Conservation (phyloP, 73 alveolate genomes). For the Paramecium octaurelia region DNA sequence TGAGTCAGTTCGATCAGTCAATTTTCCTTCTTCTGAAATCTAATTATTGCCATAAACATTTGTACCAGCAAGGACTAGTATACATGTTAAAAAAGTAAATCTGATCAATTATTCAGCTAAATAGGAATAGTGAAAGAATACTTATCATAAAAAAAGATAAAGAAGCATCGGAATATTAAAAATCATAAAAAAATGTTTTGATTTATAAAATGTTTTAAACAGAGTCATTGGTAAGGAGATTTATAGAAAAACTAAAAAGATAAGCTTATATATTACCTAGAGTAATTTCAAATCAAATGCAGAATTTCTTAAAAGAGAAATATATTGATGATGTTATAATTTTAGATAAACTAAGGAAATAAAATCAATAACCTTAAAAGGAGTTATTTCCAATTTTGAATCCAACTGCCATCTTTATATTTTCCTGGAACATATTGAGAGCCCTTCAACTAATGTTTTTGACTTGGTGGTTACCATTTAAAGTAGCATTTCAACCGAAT, state of each 20-base stretch:
- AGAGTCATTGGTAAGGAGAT: neutral
- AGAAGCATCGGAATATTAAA: neutral
- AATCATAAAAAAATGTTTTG: neutral
- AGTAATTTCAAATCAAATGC: neutral
- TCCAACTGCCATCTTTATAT: neutral
- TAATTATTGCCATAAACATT: neutral
- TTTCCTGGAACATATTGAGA: neutral
- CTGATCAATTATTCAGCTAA: neutral
- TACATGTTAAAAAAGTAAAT: neutral
- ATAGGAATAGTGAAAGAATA: neutral
- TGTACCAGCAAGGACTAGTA: neutral
- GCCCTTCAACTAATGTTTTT: neutral
- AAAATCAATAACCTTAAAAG: neutral
- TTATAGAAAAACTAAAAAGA: neutral
- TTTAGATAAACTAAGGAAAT: neutral
- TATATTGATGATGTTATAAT: neutral
- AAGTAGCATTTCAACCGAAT: neutral
- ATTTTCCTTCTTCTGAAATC: conserved; percentile 3
- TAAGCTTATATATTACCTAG: neutral
- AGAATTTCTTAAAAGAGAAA: neutral
- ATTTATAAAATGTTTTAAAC: neutral
- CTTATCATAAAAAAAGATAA: neutral
- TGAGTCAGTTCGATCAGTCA: conserved; percentile 12
- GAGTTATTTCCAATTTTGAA: neutral
- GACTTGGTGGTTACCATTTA: conserved; percentile 26